Evolutionary conservation across 106 monocot species (phyloP), one percentile per base, ranked within the genome.

Genomic region (Cymbidium sinense): DNA sequence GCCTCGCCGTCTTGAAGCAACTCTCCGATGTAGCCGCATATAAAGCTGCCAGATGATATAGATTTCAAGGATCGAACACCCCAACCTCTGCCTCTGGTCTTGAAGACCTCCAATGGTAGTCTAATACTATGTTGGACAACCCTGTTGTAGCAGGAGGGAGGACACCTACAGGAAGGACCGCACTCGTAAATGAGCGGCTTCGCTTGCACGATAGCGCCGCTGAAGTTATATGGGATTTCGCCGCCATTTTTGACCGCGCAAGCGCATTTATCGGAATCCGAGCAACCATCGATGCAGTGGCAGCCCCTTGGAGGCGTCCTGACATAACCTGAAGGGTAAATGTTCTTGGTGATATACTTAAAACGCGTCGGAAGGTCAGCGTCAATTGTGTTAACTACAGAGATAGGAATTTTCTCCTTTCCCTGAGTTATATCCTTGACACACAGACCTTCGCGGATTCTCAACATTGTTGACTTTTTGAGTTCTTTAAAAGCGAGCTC

Each of bases 211-310:
- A 96, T 96, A 39, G 91, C 87, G 62, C 96, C 93, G 75, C 86
- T 88, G 51, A 76, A 93, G 77, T 96, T 93, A 78, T 64, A 96
- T 12, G 96, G 93, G 74, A 93, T 88, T 75, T 93, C 87, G 11
- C 93, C 93, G 74, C 91, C 93, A 83, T 96, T 96, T 79, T 89
- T 96, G 67, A 86, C 43, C 19, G 93, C 91, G 82, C 93, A 96
- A 20, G 89, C 82, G 84, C 96, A 96, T 0, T 72, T 89, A 13
- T 76, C 73, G 28, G 88, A 87, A 77, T 94, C 89, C 6, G 84
- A 85, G 76, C 93, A 96, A 4, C 85, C 86, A 74, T 79, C n/a
- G 1, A 58, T 88, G 76, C 96, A 96, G 29, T 84, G 78, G 70
- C 96, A 96, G 55, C 93, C 96, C 28, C 44, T 81, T 27, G 87